Evolutionary conservation across 2,329 filamentous ascomycete species (phyloP).

Genomic region (Neonectria coccinea): DNA sequence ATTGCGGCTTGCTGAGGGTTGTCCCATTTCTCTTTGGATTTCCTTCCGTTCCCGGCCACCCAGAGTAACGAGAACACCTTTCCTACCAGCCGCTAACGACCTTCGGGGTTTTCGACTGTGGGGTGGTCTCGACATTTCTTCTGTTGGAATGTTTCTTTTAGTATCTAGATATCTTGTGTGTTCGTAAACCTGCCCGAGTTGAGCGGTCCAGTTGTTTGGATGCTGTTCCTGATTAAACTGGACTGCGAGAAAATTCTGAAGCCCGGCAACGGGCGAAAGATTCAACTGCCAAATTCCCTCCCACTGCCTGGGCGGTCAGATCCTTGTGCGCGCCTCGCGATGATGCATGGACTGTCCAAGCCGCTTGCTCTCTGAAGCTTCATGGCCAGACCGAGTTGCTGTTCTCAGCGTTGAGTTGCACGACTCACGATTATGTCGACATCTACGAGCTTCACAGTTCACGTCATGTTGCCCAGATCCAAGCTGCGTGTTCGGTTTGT

Average conservation of each 20-base stretch:
- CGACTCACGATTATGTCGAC: not conserved
- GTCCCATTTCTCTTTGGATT: slow-evolving; percentile 60
- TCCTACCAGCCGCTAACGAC: slow-evolving; percentile 58
- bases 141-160: not conserved
- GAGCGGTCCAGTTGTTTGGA: not conserved
- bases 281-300: too few relatives aligned
- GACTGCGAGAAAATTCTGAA: not conserved
- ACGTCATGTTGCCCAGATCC: not conserved
- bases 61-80: slow-evolving; percentile 61
- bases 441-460: not conserved
- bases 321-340: too few relatives aligned
- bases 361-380: too few relatives aligned
- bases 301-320: too few relatives aligned
- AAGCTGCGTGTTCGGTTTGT: not conserved
- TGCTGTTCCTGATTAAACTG: not conserved
- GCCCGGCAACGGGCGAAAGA: too few relatives aligned
- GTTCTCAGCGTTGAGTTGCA: not conserved
- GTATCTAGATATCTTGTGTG: not conserved
- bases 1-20: slow-evolving; percentile 67
- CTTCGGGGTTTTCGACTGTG: slow-evolving; percentile 62
- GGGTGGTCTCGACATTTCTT: slow-evolving; percentile 61
- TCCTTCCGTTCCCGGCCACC: slow-evolving; percentile 69
- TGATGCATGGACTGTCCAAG: too few relatives aligned
- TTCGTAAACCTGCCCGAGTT: not conserved
- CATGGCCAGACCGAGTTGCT: too few relatives aligned